A percentile compares a stretch with the other conserved stretches of the same genome.
Conservation (phyloP, 768 basidiomycete species). For the Phaffia tasmanica region DNA sequence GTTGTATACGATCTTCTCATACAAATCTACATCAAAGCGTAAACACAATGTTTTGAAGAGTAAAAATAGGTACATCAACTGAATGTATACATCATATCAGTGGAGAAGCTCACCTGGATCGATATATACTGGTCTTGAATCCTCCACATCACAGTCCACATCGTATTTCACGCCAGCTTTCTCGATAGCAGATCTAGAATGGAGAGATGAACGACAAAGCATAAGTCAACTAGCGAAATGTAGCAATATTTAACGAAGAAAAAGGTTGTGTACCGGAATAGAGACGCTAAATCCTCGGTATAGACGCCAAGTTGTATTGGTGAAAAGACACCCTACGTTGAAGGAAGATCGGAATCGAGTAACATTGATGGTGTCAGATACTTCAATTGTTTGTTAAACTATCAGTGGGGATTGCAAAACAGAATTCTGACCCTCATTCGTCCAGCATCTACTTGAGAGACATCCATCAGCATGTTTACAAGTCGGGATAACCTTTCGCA, state of each 20-base stretch:
- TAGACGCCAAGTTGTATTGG: conserved; percentile 36
- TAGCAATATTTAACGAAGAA: neutral
- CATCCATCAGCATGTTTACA: conserved; percentile 37
- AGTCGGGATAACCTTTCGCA: conserved; percentile 37
- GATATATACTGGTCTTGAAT: conserved; percentile 29
- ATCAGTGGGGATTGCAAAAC: no score
- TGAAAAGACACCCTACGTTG: conserved; percentile 28
- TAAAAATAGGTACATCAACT: conserved; percentile 36
- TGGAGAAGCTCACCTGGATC: neutral
- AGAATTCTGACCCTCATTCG: conserved; percentile 31
- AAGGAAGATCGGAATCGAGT: no score
- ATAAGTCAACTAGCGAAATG: neutral
- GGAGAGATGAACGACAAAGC: neutral
- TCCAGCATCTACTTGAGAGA: conserved; percentile 39
- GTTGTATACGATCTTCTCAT: conserved; percentile 18
- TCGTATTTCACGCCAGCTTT: conserved; percentile 33
- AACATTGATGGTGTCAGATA: no score
- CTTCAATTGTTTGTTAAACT: no score
- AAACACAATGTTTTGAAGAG: neutral
- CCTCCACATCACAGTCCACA: conserved; percentile 35
- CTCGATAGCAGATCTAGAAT: conserved; percentile 35
- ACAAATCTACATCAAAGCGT: no score
- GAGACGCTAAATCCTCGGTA: conserved; percentile 36
- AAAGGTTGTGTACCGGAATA: conserved; percentile 32
- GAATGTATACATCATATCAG: conserved; percentile 37